Base-by-base conservation (phyloP, 805 yeast genomes). In the Monosporozyma unispora region DNA sequence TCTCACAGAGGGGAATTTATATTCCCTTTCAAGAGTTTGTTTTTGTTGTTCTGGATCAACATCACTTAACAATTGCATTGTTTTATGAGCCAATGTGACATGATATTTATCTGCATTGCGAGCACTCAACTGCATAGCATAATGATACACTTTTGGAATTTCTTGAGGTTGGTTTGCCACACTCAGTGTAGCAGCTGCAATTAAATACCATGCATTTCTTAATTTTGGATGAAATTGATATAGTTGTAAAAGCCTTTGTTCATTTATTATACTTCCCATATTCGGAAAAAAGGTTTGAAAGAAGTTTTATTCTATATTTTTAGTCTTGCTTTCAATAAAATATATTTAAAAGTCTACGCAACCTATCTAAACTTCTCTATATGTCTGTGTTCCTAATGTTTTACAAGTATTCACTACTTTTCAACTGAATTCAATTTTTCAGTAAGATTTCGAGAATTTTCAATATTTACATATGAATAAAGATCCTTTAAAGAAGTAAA, bases 121-220 rank as follows among this genome's bases (percentile, higher is more conserved):
- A 45, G 60, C 65, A 12, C 59, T 48, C 19, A 60, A 53, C 45
- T 58, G 60, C 53, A 82, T 45, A 1, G 89, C 88, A 67, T 82
- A 82, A 53, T 85, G 85, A 62, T 83, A 84, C 3, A 90, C 62
- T 49, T 71, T 73, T 2, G 96, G 90, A 28, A 88, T 78, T 54
- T 86, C 96, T 46, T 82, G 79, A 0, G 96, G 95, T 52, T 76
- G 78, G 60, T 90, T 90, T 58, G 91, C 82, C 5, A 83, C 89
- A 1, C 91, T 79, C 45, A 89, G 73, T 9, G 95, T 79, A 0
- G 91, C 85, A 8, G 93, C 85, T 0, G 96, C 91, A 19, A 88
- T 70, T 37, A 80, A 69, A 61, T 82, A 86, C 96, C 96, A 90
- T 21, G 77, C 61, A 54, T 73, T 69, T 40, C 72, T 67, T 27